These are phyloP conservation scores for Malus asiatica DNA, from an alignment of 306 rosid genomes.

Conservation along the genomic window DNA sequence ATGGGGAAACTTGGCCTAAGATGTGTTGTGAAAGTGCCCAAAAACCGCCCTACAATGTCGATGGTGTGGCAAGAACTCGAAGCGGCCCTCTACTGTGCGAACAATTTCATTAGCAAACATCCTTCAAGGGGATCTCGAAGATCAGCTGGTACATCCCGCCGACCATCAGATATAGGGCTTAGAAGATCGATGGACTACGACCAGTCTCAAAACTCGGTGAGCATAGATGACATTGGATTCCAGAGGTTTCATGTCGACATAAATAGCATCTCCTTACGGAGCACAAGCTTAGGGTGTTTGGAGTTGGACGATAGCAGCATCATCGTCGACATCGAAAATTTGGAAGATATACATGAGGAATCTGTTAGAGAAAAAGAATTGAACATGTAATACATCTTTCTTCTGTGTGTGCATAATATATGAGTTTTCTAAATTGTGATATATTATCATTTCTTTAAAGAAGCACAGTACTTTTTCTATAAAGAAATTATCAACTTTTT, in stretches of 20 bases:
- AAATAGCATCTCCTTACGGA: conserved; percentile 52
- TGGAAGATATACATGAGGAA: conserved; percentile 20
- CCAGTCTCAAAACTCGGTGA: conserved; percentile 53
- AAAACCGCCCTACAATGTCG: conserved; percentile 69
- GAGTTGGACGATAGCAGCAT: conserved; percentile 54
- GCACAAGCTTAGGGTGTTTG: conserved; percentile 50
- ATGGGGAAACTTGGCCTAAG: conserved; percentile 66
- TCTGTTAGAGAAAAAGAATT: conserved; percentile 5
- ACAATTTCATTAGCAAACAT: conserved; percentile 27
- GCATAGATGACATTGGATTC: conserved; percentile 52
- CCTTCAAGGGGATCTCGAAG: conserved; percentile 14
- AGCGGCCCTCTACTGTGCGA: conserved; percentile 39
- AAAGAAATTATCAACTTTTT: no score
- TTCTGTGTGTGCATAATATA: background rate
- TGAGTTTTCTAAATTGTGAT: background rate
- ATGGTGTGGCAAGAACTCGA: conserved; percentile 59
- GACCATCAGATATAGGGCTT: conserved; percentile 2
- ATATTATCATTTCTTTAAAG: background rate
- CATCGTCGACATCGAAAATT: conserved; percentile 35
- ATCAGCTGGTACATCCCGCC: conserved; percentile 7
- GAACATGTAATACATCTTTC: conserved; percentile 1
- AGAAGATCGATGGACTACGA: conserved; percentile 24
- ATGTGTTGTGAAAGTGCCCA: conserved; percentile 59
- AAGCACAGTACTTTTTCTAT: background rate
- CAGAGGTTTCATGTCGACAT: conserved; percentile 57